Evolutionary conservation across 2,329 filamentous ascomycete genomes (phyloP).

Genomic region (Paracoccidioides brasiliensis): DNA sequence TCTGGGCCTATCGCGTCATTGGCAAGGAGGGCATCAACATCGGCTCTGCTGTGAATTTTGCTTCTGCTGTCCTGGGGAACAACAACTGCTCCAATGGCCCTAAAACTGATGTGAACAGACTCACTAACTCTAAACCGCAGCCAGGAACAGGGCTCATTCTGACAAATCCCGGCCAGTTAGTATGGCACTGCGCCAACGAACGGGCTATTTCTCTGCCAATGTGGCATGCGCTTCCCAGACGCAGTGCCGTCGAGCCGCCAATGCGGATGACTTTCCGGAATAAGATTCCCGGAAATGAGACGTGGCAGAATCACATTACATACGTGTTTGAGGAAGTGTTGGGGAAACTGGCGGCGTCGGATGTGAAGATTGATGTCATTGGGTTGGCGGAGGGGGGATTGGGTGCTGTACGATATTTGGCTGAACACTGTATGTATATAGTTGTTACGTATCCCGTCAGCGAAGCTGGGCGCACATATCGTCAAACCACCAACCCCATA

Average conservation of each 20-base stretch:
- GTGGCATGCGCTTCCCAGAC: constrained; percentile 48
- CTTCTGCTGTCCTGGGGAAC: constrained; percentile 32
- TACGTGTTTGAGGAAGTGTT: constrained; percentile 56
- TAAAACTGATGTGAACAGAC: not conserved
- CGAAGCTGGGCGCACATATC: not conserved
- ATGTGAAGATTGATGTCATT: constrained; percentile 54
- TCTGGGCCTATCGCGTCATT: constrained; percentile 57
- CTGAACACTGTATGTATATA: constrained; percentile 37
- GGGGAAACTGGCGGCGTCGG: constrained; percentile 31
- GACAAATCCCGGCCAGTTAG: constrained; percentile 62
- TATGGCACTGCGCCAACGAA: constrained; percentile 57
- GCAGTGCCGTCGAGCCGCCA: constrained; percentile 48
- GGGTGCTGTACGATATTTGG: constrained; percentile 45
- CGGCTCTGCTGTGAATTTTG: constrained; percentile 57
- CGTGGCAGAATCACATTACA: constrained; percentile 47
- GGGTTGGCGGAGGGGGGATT: constrained; percentile 56
- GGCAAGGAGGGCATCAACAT: constrained; percentile 52
- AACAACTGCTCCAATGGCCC: constrained; percentile 13
- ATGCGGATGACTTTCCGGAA: constrained; percentile 45
- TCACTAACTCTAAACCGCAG: not conserved
- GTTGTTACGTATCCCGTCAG: not conserved
- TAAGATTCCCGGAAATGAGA: constrained; percentile 46
- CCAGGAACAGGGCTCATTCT: constrained; percentile 50
- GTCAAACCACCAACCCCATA: not conserved
- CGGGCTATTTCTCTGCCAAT: constrained; percentile 46